Percentiles rank a stretch among this genome's conserved stretches.
These are phyloP conservation scores for Capsicum pubescens DNA, from an alignment of 257 asterid genomes.

Conservation along the genomic window DNA sequence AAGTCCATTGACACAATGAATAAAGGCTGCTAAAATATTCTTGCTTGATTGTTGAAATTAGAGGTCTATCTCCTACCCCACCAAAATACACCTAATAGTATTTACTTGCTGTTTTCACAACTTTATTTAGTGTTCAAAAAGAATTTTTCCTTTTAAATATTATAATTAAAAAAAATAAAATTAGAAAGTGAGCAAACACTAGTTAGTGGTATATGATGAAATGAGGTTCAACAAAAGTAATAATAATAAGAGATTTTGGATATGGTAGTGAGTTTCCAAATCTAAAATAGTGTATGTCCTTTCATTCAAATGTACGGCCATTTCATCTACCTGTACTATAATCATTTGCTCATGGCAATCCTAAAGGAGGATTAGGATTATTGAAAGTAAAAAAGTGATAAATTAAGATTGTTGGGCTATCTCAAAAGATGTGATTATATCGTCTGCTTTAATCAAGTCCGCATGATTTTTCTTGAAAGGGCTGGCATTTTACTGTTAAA, in stretches of 20 bases:
- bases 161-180: not conserved
- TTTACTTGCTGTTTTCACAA: not conserved
- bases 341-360: conserved; percentile 2
- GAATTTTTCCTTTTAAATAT: not conserved
- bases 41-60: not conserved
- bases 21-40: not conserved
- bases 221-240: not conserved
- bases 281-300: conserved; percentile 20
- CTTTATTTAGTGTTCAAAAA: not conserved
- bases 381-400: not conserved
- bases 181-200: conserved; percentile 20
- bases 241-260: not conserved
- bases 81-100: not conserved
- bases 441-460: no score
- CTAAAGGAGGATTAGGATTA: not conserved
- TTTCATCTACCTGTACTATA: not conserved
- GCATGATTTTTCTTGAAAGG: no score
- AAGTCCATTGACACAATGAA: conserved; percentile 22
- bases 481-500: no score
- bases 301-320: conserved; percentile 14
- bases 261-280: conserved; percentile 3
- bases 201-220: conserved; percentile 21
- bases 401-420: not conserved
- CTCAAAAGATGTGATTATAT: no score
- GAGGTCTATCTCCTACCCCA: not conserved